Percentiles rank a stretch among this genome's conserved stretches.
These are phyloP conservation scores for Euptelea pleiosperma DNA, from an alignment of 164 flowering plant species.

Conservation along the genomic window DNA sequence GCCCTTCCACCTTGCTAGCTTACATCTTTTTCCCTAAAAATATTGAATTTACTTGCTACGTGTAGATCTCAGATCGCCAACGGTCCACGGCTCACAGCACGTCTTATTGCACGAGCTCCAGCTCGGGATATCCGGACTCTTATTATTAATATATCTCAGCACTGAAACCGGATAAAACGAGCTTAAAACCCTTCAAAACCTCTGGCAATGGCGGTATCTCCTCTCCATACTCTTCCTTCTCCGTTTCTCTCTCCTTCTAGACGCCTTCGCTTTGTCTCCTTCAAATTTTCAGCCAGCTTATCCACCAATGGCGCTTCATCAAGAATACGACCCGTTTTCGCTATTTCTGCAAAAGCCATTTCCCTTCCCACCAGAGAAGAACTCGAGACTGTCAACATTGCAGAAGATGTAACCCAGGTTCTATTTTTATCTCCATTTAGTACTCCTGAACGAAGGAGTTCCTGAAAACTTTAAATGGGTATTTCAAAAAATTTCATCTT, in stretches of 20 bases:
- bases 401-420: constrained; percentile 81
- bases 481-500: too few relatives aligned
- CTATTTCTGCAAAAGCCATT: constrained; percentile 20
- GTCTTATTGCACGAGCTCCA: too few relatives aligned
- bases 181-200: constrained; percentile 19
- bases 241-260: constrained; percentile 13
- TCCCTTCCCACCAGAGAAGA: constrained; percentile 21
- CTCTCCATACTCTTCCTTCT: constrained; percentile 19
- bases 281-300: constrained; percentile 1
- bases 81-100: too few relatives aligned
- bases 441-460: too few relatives aligned
- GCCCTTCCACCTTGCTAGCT: too few relatives aligned
- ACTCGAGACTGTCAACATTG: constrained; percentile 57
- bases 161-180: neutral
- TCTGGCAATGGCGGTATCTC: constrained; percentile 28
- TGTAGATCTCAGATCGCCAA: too few relatives aligned
- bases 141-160: too few relatives aligned
- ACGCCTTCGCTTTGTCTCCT: constrained; percentile 11
- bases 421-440: neutral
- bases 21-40: too few relatives aligned
- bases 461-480: too few relatives aligned
- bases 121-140: too few relatives aligned
- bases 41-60: too few relatives aligned
- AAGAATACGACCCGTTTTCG: neutral
- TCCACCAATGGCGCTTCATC: constrained; percentile 8